phyloP scores from a whole-genome alignment of 2,329 filamentous ascomycete genomes.

The Calonectria pseudoturangicola region DNA sequence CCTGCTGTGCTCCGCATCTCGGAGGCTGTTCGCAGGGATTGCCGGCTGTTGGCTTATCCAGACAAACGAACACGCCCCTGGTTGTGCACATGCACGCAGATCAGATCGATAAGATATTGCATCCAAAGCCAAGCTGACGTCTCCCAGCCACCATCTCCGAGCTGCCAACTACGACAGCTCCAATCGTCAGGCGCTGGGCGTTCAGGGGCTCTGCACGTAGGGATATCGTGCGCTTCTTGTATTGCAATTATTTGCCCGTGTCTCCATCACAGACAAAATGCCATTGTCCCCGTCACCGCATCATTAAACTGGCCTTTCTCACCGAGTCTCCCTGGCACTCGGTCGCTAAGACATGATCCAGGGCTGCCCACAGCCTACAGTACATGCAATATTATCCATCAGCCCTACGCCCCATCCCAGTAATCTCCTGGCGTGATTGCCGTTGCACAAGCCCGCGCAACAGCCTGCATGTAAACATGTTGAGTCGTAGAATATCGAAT shows the following conservation, averaged over 20 bases:
- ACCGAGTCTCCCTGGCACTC: background rate
- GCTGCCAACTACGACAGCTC: too few species aligned
- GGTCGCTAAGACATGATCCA: conserved; percentile 6
- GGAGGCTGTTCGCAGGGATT: conserved; percentile 17
- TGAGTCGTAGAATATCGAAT: too few species aligned
- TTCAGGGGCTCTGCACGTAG: background rate
- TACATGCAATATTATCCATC: background rate
- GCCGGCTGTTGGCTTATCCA: background rate
- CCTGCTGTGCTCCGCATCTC: conserved; percentile 11
- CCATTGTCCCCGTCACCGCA: too few species aligned
- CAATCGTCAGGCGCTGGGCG: too few species aligned
- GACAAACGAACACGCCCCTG: conserved; percentile 44
- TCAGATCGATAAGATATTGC: conserved; percentile 56
- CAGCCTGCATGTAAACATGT: too few species aligned
- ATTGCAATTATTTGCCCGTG: background rate
- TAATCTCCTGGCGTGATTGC: background rate
- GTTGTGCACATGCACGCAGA: conserved; percentile 50
- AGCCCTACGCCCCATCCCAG: conserved; percentile 16
- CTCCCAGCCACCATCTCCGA: background rate
- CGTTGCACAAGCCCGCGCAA: too few species aligned
- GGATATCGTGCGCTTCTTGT: too few species aligned
- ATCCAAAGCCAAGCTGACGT: background rate
- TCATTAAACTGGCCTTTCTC: background rate
- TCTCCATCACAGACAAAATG: background rate
- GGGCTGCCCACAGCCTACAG: background rate